Evolutionary conservation across 1,139 yeast species (phyloP).

Genomic region (Kurtzmaniella natalensis): DNA sequence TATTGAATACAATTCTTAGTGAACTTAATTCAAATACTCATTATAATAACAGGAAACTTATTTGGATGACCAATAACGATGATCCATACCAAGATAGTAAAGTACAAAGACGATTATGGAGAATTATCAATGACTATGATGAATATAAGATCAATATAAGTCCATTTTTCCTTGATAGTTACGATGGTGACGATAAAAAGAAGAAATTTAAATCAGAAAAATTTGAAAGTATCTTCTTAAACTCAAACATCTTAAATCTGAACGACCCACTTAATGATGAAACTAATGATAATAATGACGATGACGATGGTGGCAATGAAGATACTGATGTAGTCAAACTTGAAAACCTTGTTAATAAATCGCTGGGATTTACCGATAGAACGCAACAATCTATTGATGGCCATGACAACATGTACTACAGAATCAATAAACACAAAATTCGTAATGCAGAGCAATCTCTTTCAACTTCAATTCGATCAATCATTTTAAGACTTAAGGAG

Average conservation of each 20-base stretch:
- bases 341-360: constrained; percentile 12
- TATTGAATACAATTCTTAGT: constrained; percentile 29
- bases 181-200: constrained; percentile 9
- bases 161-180: constrained; percentile 57
- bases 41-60: constrained; percentile 32
- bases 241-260: constrained; percentile 23
- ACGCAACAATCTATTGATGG: constrained; percentile 6
- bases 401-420: neutral
- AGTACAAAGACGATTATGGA: constrained; percentile 43
- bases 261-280: too few relatives aligned
- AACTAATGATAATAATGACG: constrained; percentile 1
- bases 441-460: constrained; percentile 31
- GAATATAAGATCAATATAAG: constrained; percentile 48
- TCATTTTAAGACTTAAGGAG: constrained; percentile 54
- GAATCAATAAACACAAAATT: constrained; percentile 4
- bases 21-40: constrained; percentile 28
- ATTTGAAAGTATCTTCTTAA: constrained; percentile 54
- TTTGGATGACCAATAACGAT: constrained; percentile 43
- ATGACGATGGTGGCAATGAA: constrained; percentile 9
- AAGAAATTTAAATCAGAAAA: constrained; percentile 44
- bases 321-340: constrained; percentile 8
- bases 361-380: constrained; percentile 9
- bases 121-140: constrained; percentile 57
- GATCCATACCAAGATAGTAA: constrained; percentile 26
- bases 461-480: constrained; percentile 41